Evolutionary conservation across 306 rosid genomes (phyloP).

Genomic region (Amphicarpaea edgeworthii): DNA sequence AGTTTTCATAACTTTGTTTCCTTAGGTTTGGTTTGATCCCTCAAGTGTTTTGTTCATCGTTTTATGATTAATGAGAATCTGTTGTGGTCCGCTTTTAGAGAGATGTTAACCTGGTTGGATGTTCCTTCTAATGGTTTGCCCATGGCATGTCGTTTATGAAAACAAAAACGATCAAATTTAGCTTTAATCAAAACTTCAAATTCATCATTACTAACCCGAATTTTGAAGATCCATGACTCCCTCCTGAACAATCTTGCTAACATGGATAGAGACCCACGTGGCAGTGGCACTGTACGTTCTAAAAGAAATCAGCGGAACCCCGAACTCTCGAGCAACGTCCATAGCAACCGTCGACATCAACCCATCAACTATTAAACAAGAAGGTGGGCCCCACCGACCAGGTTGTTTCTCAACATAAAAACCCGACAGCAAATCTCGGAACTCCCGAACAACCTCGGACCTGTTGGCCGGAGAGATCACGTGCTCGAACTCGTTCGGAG

Average conservation of each 20-base stretch:
- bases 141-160: too few species aligned
- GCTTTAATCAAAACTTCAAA: neutral
- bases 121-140: too few species aligned
- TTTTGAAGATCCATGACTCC: neutral
- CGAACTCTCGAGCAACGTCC: slow-evolving; percentile 1
- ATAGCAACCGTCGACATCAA: slow-evolving; percentile 18
- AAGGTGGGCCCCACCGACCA: neutral
- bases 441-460: neutral
- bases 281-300: slow-evolving; percentile 43
- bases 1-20: too few species aligned
- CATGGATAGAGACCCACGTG: slow-evolving; percentile 13
- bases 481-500: neutral
- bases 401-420: neutral
- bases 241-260: neutral
- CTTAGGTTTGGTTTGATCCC: too few species aligned
- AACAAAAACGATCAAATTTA: too few species aligned
- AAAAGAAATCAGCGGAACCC: slow-evolving; percentile 33
- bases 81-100: too few species aligned
- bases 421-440: neutral
- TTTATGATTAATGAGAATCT: too few species aligned
- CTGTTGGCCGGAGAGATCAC: neutral
- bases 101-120: too few species aligned
- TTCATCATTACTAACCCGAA: neutral
- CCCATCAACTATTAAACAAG: slow-evolving; percentile 28
- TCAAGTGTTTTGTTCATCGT: too few species aligned